Conservation (phyloP, 148 eudicot species). For the Chenopodium formosanum region DNA sequence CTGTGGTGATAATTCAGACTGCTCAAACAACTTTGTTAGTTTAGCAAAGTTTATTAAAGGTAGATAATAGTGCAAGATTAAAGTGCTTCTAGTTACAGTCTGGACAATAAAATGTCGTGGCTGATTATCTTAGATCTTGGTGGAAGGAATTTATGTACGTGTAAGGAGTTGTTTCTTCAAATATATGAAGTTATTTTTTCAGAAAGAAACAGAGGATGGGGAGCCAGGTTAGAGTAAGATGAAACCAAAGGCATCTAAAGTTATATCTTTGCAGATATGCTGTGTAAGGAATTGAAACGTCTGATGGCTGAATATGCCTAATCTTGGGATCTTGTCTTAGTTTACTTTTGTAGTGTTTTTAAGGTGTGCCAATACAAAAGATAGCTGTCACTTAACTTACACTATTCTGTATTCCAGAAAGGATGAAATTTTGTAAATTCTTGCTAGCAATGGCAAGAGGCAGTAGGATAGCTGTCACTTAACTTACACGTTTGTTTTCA, state of each 20-base stretch:
- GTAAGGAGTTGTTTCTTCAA: not conserved
- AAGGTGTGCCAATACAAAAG: not conserved
- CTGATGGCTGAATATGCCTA: not conserved
- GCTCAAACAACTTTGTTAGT: no score
- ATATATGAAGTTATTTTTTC: no score
- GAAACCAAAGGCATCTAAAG: not conserved
- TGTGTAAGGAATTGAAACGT: no score
- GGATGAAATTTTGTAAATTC: not conserved
- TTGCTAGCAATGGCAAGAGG: slow-evolving; percentile 6
- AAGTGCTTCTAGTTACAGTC: not conserved
- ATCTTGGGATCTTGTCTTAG: not conserved
- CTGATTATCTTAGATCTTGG: not conserved
- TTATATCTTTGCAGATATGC: no score
- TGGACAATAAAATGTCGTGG: not conserved
- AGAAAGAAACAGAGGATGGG: not conserved
- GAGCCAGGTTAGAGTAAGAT: not conserved
- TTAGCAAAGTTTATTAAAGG: no score
- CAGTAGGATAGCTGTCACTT: not conserved
- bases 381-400: no score
- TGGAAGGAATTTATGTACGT: not conserved
- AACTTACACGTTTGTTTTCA: slow-evolving; percentile 1
- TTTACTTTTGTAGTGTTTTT: not conserved
- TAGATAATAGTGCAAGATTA: no score
- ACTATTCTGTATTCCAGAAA: not conserved
- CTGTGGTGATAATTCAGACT: no score